phyloP scores from a whole-genome alignment of 2,329 filamentous ascomycete genomes.

The Cytospora piceae region DNA sequence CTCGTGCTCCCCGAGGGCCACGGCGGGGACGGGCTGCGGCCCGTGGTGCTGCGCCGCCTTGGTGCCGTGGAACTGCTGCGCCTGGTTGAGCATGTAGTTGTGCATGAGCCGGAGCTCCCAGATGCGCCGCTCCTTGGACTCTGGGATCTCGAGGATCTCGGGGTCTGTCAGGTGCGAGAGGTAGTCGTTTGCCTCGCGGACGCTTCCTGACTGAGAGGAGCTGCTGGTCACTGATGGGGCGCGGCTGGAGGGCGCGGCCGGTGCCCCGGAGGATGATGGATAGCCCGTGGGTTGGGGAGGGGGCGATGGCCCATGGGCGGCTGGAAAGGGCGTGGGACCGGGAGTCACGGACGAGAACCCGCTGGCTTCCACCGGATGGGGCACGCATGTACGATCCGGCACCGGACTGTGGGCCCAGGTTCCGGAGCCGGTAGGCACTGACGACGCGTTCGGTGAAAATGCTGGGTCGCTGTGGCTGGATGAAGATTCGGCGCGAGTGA shows the following conservation, averaged over 20 bases:
- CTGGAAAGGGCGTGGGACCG: conserved; percentile 8
- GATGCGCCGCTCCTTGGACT: conserved; percentile 42
- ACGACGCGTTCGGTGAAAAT: conserved; percentile 28
- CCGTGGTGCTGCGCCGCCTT: conserved; percentile 25
- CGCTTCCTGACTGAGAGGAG: conserved; percentile 9
- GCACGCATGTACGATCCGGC: background rate
- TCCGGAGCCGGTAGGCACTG: background rate
- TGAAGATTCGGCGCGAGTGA: conserved; percentile 29
- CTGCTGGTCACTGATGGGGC: conserved; percentile 15
- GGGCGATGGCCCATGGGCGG: conserved; percentile 4
- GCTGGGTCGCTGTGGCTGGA: conserved; percentile 34
- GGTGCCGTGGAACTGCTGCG: conserved; percentile 35
- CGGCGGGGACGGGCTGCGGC: conserved; percentile 26
- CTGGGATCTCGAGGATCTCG: conserved; percentile 38
- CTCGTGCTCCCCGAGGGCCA: conserved; percentile 3
- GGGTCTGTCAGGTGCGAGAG: conserved; percentile 26
- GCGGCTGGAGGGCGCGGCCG: conserved; percentile 7
- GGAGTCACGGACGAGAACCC: background rate
- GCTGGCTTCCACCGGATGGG: conserved; percentile 10
- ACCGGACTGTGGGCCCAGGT: conserved; percentile 3
- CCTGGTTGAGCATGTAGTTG: conserved; percentile 40
- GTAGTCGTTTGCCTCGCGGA: conserved; percentile 33
- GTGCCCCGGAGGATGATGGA: conserved; percentile 4
- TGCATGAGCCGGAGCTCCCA: conserved; percentile 44
- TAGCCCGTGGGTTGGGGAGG: background rate